phyloP scores from a whole-genome alignment of 208 protist species.

The Trichomonas tenax region DNA sequence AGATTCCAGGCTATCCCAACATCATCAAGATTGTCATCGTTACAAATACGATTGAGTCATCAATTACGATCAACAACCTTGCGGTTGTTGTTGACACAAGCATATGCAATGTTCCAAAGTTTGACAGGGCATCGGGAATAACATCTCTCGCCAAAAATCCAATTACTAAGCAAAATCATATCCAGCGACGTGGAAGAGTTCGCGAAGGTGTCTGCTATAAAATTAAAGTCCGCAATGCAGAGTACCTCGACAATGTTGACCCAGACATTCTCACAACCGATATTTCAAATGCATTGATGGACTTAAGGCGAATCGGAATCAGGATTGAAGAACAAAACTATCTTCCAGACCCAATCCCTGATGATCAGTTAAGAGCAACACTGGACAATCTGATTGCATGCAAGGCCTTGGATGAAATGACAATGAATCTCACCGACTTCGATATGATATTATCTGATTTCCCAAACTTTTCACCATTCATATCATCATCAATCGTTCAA shows the following conservation, averaged over 20 bases:
- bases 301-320: background rate
- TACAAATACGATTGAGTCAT: slow-evolving; percentile 12
- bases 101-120: background rate
- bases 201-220: background rate
- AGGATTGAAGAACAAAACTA: background rate
- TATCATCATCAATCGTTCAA: background rate
- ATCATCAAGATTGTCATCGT: background rate
- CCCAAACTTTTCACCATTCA: background rate
- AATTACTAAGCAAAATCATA: background rate
- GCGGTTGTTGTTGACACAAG: background rate
- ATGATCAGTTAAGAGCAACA: background rate
- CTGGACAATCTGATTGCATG: background rate
- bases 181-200: background rate
- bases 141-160: background rate
- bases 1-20: background rate
- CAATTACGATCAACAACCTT: background rate
- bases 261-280: background rate
- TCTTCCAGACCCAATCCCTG: background rate
- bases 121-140: background rate
- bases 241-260: background rate
- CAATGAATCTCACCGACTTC: background rate
- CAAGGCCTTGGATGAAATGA: background rate
- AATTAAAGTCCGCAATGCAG: background rate
- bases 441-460: background rate
- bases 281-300: background rate